Percentiles rank a stretch among this genome's conserved stretches.
These are phyloP conservation scores for Tricharina praecox DNA, from an alignment of 495 filamentous ascomycete species.

Conservation along the genomic window DNA sequence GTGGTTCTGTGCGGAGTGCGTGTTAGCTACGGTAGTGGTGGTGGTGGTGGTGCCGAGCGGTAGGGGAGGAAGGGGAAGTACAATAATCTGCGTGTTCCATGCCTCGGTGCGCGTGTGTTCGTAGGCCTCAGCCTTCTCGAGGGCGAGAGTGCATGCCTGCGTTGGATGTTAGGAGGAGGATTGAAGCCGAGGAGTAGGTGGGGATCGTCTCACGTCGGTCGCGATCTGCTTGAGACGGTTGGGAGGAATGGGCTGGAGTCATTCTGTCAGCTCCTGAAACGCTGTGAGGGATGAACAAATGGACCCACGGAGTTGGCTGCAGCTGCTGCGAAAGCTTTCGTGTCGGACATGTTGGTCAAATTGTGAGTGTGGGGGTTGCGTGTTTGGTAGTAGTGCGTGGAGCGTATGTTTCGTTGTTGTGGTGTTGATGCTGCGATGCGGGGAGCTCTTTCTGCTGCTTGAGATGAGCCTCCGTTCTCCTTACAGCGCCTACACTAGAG, in stretches of 20 bases:
- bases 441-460: too few relatives aligned
- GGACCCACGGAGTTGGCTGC: neutral
- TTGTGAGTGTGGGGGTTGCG: too few relatives aligned
- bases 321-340: conserved; percentile 8
- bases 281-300: too few relatives aligned
- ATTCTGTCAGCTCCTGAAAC: neutral
- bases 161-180: neutral
- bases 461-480: too few relatives aligned
- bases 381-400: too few relatives aligned
- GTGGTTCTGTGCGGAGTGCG: conserved; percentile 34
- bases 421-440: too few relatives aligned
- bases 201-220: conserved; percentile 49
- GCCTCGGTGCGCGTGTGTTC: conserved; percentile 59
- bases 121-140: conserved; percentile 55
- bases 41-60: neutral
- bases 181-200: too few relatives aligned
- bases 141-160: conserved; percentile 67
- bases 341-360: conserved; percentile 15
- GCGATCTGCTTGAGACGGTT: conserved; percentile 69
- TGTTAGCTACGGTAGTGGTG: conserved; percentile 1
- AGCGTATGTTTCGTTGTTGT: too few relatives aligned
- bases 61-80: conserved; percentile 28
- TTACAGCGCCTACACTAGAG: too few relatives aligned
- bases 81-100: conserved; percentile 68
- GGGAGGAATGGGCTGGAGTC: conserved; percentile 50